Base-by-base conservation (phyloP, 805 yeast genomes). In the Sungouiella blattae region DNA sequence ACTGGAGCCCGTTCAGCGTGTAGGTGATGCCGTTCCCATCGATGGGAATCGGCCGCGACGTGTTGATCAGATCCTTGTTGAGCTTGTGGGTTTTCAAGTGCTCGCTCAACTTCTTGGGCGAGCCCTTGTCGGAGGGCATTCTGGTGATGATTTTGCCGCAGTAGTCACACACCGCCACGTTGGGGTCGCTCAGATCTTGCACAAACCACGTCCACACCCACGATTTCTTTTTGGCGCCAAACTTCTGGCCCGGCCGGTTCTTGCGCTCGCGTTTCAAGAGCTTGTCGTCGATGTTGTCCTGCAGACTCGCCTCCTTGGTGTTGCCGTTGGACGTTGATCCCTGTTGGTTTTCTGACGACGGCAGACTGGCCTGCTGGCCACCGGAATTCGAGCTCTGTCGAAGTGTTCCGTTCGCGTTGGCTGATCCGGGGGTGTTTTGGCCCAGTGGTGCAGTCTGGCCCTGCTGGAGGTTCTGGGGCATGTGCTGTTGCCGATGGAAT, bases 201-300 rank as follows among this genome's bases (percentile, higher is more conserved):
- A 62, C 62, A 47, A 76, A 77, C 81, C 82, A 77, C 14, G 68
- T 55, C 82, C 82, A 77, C 11, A 76, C 80, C 81, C 81, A 77
- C 21, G 78, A 73, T 44, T 68, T 71, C 64, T 76, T 76, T 47
- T 74, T 75, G 12, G 82, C 82, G 12, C 82, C 82, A 40, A 73
- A 74, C 45, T 67, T 71, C 44, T 71, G 77, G 6, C 79, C 79
- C 1, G 78, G 78, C 34, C 73, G 60, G 47, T 72, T 73, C 14
- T 56, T 58, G 15, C 69, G 57, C 32, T 58, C 66, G 27, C 51
- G 50, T 39, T 56, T 58, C 14, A 31, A 22, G 35, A 16, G 21
- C 7, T 14, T 18, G 18, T 27, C 22, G 9, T 25, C 39, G 8
- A 7, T 9, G 29, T 17, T 28, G 16, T 28, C 33, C 18, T 21